Conservation (phyloP, 2,329 filamentous ascomycete genomes). For the Colletotrichum godetiae region DNA sequence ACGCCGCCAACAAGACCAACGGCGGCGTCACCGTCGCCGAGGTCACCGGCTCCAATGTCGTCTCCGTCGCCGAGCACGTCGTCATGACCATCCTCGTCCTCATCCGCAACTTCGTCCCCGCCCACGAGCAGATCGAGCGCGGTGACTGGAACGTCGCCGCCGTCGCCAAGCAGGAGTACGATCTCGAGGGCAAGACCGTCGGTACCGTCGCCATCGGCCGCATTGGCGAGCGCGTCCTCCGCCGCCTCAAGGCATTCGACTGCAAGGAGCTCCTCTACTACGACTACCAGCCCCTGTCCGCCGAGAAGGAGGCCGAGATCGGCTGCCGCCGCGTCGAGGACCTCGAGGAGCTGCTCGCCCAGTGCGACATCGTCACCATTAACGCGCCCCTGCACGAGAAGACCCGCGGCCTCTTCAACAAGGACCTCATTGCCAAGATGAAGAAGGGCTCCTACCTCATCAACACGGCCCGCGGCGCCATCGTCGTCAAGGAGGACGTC, state of each 20-base stretch:
- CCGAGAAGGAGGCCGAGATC: constrained; percentile 94
- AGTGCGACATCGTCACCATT: constrained; percentile 98
- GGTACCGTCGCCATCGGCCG: constrained; percentile 97
- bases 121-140: constrained; percentile 89
- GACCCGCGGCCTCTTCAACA: constrained; percentile 97
- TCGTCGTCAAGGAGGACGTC: constrained; percentile 99
- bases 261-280: constrained; percentile 99
- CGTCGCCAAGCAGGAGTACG: constrained; percentile 98
- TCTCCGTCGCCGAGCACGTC: constrained; percentile 98
- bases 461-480: constrained; percentile 98
- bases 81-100: constrained; percentile 98
- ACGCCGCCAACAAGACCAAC: constrained; percentile 98
- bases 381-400: constrained; percentile 99
- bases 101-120: constrained; percentile 98
- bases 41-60: constrained; percentile 97
- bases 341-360: constrained; percentile 92
- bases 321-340: constrained; percentile 88
- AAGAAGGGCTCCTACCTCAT: constrained; percentile 97
- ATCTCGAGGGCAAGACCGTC: constrained; percentile 97
- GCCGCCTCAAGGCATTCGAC: constrained; percentile 95
- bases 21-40: constrained; percentile 97
- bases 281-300: constrained; percentile 93
- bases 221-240: constrained; percentile 97
- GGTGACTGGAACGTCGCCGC: constrained; percentile 97
- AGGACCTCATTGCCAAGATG: constrained; percentile 98